Conservation (phyloP, 306 rosid species). For the Fragaria vesca region DNA sequence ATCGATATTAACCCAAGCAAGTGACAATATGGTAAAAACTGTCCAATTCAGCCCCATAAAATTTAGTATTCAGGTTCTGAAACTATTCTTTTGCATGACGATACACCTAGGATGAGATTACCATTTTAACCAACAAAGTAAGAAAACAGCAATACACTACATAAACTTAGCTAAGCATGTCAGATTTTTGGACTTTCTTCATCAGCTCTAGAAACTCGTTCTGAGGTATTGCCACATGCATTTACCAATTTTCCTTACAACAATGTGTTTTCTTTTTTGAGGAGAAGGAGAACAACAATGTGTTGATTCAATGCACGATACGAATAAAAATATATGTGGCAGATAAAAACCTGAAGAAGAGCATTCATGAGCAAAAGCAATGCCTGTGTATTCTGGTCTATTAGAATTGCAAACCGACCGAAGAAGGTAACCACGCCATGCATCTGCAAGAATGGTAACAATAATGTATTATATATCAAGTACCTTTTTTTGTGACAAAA, state of each 20-base stretch:
- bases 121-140: not conserved
- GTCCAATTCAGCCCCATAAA: not conserved
- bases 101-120: not conserved
- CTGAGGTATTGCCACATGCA: not conserved
- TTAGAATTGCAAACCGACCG: slow-evolving; percentile 87
- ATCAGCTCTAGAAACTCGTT: not conserved
- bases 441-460: slow-evolving; percentile 52
- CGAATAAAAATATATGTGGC: not conserved
- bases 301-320: not conserved
- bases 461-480: not conserved
- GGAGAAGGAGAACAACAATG: too few species aligned
- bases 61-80: not conserved
- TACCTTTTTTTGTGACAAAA: not conserved
- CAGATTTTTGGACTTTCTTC: not conserved
- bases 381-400: slow-evolving; percentile 96
- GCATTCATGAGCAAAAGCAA: slow-evolving; percentile 92
- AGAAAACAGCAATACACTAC: not conserved
- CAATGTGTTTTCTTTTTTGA: not conserved
- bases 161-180: not conserved
- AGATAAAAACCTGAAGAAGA: slow-evolving; percentile 76
- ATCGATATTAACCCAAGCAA: not conserved
- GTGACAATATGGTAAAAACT: not conserved
- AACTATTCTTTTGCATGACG: not conserved
- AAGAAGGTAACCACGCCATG: slow-evolving; percentile 87
- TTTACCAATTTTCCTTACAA: not conserved